These are phyloP conservation scores for Eragrostis nindensis DNA, from an alignment of 176 grass and related monocot species.

Conservation along the genomic window DNA sequence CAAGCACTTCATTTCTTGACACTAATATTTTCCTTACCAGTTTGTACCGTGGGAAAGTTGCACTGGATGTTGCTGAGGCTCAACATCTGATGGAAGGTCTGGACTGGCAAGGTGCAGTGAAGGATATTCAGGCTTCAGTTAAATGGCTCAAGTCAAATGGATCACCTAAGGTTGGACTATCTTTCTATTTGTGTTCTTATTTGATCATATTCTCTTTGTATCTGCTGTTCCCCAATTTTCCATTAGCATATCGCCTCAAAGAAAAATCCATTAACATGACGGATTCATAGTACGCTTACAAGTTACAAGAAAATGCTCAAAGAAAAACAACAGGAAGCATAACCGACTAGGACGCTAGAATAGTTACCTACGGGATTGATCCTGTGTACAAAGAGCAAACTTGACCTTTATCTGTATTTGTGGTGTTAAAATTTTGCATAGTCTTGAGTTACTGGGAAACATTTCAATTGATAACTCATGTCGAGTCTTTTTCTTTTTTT, in stretches of 20 bases:
- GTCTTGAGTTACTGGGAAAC: neutral
- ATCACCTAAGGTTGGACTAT: conserved; percentile 63
- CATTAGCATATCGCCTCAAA: too few relatives aligned
- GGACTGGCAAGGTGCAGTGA: conserved; percentile 82
- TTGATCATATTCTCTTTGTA: neutral
- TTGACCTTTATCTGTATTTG: neutral
- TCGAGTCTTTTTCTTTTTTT: too few relatives aligned
- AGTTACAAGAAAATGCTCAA: neutral
- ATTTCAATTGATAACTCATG: neutral
- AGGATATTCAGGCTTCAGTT: conserved; percentile 92
- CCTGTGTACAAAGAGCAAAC: neutral
- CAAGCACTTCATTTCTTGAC: neutral
- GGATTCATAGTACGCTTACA: neutral
- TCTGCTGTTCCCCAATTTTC: neutral
- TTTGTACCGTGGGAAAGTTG: conserved; percentile 96
- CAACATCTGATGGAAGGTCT: conserved; percentile 88
- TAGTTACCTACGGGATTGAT: too few relatives aligned
- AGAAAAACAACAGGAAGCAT: neutral
- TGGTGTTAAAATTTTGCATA: neutral
- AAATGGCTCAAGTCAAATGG: conserved; percentile 96
- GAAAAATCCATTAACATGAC: neutral
- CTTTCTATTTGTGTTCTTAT: neutral
- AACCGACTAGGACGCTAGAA: neutral
- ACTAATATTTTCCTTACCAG: conserved; percentile 37
- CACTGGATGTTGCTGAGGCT: conserved; percentile 82